Percentiles rank a stretch among this genome's conserved stretches.
These are phyloP conservation scores for Aspergillus mulundensis DNA, from an alignment of 495 filamentous ascomycete species.

Conservation along the genomic window DNA sequence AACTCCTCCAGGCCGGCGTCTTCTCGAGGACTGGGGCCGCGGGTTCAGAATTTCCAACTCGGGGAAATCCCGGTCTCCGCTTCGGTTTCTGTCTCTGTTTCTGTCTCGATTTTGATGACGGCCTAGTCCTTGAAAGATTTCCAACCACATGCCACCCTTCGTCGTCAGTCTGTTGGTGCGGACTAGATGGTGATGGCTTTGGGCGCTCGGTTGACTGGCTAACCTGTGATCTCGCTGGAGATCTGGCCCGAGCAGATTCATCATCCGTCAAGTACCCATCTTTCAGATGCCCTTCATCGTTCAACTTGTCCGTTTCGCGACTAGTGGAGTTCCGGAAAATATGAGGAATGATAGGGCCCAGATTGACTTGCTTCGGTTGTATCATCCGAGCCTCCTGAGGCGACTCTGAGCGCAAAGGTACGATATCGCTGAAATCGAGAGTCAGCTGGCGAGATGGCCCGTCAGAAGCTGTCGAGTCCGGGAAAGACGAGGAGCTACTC, in stretches of 20 bases:
- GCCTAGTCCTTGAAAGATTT: slow-evolving; percentile 17
- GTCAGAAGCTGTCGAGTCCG: slow-evolving; percentile 36
- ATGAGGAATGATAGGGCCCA: slow-evolving; percentile 36
- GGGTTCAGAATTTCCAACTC: slow-evolving; percentile 30
- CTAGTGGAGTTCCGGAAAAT: slow-evolving; percentile 31
- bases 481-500: slow-evolving; percentile 54
- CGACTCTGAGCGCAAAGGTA: slow-evolving; percentile 29
- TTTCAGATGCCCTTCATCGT: neutral
- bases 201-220: slow-evolving; percentile 33
- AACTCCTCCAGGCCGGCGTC: slow-evolving; percentile 29
- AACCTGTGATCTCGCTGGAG: slow-evolving; percentile 33
- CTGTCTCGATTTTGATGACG: neutral
- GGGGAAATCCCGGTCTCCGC: slow-evolving; percentile 22
- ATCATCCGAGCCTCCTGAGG: slow-evolving; percentile 27
- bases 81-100: neutral
- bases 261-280: slow-evolving; percentile 44
- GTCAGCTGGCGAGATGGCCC: slow-evolving; percentile 32
- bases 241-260: slow-evolving; percentile 28
- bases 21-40: slow-evolving; percentile 33
- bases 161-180: slow-evolving; percentile 26
- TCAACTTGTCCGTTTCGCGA: neutral
- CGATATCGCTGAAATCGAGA: slow-evolving; percentile 29
- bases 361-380: slow-evolving; percentile 25
- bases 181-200: slow-evolving; percentile 24
- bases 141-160: slow-evolving; percentile 40